Base-by-base conservation (phyloP, 2,329 filamentous ascomycete species). In the Sclerotinia borealis region DNA sequence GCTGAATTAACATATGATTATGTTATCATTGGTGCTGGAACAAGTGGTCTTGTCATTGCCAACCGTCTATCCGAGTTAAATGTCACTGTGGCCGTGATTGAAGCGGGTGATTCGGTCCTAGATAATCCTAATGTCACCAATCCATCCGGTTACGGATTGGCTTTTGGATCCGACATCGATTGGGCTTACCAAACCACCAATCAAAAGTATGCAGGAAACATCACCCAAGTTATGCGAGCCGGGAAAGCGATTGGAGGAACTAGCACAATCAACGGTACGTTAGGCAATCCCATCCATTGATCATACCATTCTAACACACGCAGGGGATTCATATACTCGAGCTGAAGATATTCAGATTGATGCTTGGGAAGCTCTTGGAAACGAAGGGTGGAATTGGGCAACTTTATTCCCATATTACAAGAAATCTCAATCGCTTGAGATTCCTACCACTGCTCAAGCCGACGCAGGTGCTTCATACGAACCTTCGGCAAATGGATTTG, bases 201-300 rank as follows among this genome's bases (percentile, higher is more conserved):
- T 9, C 71, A 73, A 65, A 48, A 69, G 31, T 77, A 77, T 70
- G 74, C 69, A 2, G 72, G 67, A 10, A 71, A 72, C 31, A 63
- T 39, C 5, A 66, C 59, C 0, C 67, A 77, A 39, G 68, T 68
- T 5, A 71, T 78, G 51, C 71, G 71, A 50, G 75, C 76, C n/a
- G 78, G 77, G 3, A 79, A 77, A 65, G 77, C 75, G 0, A 67
- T 79, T 2, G 77, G 76, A 49, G 79, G 77, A 7, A 77, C 76
- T 3, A 78, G 75, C 19, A 71, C 73, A 11, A 78, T 80, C 60
- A 80, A 80, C 68, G 66, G 65, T 65, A 61, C 74, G 22, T 72
- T 74, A 67, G 27, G 70, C 72, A 47, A 62, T 68, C 1, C 66
- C 76, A 1, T 71, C 73, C 6, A n/a, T 73, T 3, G 6, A 25